These are phyloP conservation scores for Skeletonema marinoi DNA, from an alignment of 108 stramenopile species.

Conservation along the genomic window DNA sequence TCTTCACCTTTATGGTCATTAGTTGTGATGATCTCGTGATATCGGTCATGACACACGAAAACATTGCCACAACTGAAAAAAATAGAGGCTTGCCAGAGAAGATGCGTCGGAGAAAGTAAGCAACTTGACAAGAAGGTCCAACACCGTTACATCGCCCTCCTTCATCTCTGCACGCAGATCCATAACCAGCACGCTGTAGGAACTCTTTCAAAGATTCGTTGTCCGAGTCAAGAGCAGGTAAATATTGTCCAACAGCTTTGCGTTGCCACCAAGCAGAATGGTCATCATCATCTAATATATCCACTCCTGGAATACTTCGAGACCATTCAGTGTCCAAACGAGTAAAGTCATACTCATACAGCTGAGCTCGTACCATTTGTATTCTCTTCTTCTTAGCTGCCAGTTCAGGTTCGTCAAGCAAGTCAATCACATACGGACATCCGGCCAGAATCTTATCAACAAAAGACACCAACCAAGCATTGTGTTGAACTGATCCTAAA, in stretches of 20 bases:
- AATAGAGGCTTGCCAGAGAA: too few relatives aligned
- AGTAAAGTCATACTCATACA: conserved; percentile 52
- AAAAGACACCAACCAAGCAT: conserved; percentile 64
- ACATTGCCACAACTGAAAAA: too few relatives aligned
- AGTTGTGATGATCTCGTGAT: too few relatives aligned
- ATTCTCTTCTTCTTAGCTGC: conserved; percentile 20
- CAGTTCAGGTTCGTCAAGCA: conserved; percentile 41
- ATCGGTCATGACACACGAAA: too few relatives aligned
- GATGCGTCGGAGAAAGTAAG: too few relatives aligned
- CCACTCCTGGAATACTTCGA: conserved; percentile 28
- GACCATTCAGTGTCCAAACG: conserved; percentile 31
- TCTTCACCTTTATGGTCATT: too few relatives aligned
- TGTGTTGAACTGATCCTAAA: conserved; percentile 51
- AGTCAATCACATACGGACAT: conserved; percentile 30
- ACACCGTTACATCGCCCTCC: too few relatives aligned
- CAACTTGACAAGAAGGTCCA: too few relatives aligned
- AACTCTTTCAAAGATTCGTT: not conserved
- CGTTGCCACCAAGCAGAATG: conserved; percentile 14
- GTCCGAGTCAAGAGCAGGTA: conserved; percentile 10
- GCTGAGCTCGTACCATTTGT: conserved; percentile 17
- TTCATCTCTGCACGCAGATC: not conserved
- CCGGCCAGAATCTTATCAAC: conserved; percentile 48
- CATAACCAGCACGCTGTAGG: conserved; percentile 7
- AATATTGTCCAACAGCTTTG: conserved; percentile 15
- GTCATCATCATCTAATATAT: not conserved